Evolutionary conservation across 129 eudicot species (phyloP), one percentile per base, ranked within the genome.

Genomic region (Gnaphalium uliginosum): DNA sequence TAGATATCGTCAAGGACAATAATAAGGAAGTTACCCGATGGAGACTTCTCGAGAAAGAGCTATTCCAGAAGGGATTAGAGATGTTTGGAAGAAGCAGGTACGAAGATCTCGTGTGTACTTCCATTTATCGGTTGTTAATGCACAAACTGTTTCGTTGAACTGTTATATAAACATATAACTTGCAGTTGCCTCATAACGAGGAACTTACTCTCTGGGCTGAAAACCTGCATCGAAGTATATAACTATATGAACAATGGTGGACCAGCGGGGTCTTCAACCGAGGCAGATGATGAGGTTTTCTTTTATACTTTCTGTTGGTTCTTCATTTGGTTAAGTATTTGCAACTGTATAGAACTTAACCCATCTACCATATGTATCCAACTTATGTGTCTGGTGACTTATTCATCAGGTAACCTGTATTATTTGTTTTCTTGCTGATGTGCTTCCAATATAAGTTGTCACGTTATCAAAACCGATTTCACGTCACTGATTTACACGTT

Each of bases 11-110:
- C 62, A 25, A 51, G 53, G 8, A 23, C 18, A 26, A 26, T 13
- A 24, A 21, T 21, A 69, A 48, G 17, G 66, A 72, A 73, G 68
- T 33, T 15, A 33, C 76, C 9, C 75, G 73, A 48, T 92, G 98
- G 98, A 89, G 76, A 82, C 87, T 76, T 77, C 85, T 92, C 43
- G 98, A 92, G 86, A 86, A 86, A 82, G 96, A 92, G 35, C 79
- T 92, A 51, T 88, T 68, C 79, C 67, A 75, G 73, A 84, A 87
- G 76, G 98, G 98, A 63, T 22, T 89, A 69, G 86, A 89, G 79
- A 90, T 92, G 18, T 92, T 81, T 81, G 96, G 96, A 73, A 86
- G 86, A 85, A 87, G 87, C 78, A 92, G 96, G 98, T 88, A 83
- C 9, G 30, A 9, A 4, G 27, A 17, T 39, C 43, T 39, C 11